A percentile compares a stretch with the other conserved stretches of the same genome.
Evolutionary conservation across 2,329 filamentous ascomycete genomes (phyloP).

Genomic region (Fusarium heterosporum): DNA sequence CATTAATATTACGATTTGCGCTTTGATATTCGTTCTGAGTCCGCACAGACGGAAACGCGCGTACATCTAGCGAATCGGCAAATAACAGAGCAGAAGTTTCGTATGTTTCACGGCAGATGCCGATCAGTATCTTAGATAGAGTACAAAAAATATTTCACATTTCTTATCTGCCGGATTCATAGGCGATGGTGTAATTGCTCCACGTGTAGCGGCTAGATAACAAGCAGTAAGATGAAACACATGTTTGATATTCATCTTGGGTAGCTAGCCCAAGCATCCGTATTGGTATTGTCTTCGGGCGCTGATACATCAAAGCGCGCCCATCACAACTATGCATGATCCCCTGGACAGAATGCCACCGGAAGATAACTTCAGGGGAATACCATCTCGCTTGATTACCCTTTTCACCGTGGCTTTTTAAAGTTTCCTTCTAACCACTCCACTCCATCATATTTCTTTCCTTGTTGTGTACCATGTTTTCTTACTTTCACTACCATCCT

Average conservation of each 20-base stretch:
- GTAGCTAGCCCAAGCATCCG: background rate
- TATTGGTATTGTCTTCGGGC: background rate
- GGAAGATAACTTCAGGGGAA: background rate
- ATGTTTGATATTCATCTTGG: background rate
- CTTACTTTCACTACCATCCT: conserved; percentile 10
- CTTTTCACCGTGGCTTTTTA: background rate
- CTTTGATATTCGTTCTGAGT: background rate
- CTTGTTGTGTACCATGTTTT: background rate
- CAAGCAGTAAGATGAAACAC: background rate
- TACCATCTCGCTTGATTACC: no score
- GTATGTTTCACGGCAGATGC: background rate
- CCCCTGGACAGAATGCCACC: no score
- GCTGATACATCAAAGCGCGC: background rate
- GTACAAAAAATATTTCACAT: background rate
- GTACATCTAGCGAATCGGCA: background rate
- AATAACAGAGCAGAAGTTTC: background rate
- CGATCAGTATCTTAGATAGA: background rate
- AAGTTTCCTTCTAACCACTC: background rate
- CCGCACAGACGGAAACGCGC: background rate
- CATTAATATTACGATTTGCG: background rate
- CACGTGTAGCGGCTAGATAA: background rate
- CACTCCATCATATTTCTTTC: background rate
- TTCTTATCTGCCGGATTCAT: background rate
- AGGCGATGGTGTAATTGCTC: background rate
- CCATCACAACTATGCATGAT: background rate